Conservation (phyloP, 805 yeast species). For the Barnettozyma populi region DNA sequence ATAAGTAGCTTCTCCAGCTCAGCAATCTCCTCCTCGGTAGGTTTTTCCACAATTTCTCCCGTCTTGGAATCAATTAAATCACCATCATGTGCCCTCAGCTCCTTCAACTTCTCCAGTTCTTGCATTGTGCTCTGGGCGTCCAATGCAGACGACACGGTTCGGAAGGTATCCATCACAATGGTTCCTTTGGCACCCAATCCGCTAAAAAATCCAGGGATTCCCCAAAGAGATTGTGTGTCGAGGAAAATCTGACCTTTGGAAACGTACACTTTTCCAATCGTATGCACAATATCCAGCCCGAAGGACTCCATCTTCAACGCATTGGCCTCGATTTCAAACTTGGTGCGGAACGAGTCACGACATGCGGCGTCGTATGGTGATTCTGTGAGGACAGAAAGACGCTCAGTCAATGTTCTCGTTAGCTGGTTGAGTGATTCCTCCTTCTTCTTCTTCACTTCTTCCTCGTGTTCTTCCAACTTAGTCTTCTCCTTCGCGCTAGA, state of each 20-base stretch:
- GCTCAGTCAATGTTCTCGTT: slow-evolving; percentile 49
- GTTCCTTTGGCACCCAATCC: slow-evolving; percentile 70
- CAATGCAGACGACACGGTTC: slow-evolving; percentile 64
- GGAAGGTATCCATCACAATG: slow-evolving; percentile 65
- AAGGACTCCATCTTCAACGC: slow-evolving; percentile 75
- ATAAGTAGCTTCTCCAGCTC: slow-evolving; percentile 68
- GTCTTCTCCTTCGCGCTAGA: slow-evolving; percentile 35
- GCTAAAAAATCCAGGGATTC: slow-evolving; percentile 68
- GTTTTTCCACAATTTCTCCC: slow-evolving; percentile 51
- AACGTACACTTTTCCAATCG: slow-evolving; percentile 64
- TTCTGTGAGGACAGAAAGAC: slow-evolving; percentile 52
- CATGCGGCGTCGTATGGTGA: slow-evolving; percentile 62
- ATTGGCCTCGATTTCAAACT: slow-evolving; percentile 78
- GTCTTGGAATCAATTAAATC: slow-evolving; percentile 40
- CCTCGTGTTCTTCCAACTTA: slow-evolving; percentile 59
- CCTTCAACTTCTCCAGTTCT: slow-evolving; percentile 64
- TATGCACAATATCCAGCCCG: slow-evolving; percentile 76
- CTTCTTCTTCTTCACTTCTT: slow-evolving; percentile 65
- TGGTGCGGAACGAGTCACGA: slow-evolving; percentile 53
- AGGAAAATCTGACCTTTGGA: slow-evolving; percentile 61
- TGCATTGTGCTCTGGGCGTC: slow-evolving; percentile 79
- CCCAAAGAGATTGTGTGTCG: slow-evolving; percentile 58
- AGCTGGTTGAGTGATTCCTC: slow-evolving; percentile 60
- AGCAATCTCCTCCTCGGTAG: slow-evolving; percentile 58
- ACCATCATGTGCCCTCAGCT: slow-evolving; percentile 34